Percentiles rank a stretch among this genome's conserved stretches.
Evolutionary conservation across 2,329 filamentous ascomycete species (phyloP).

Genomic region (Cordyceps tenuipes): DNA sequence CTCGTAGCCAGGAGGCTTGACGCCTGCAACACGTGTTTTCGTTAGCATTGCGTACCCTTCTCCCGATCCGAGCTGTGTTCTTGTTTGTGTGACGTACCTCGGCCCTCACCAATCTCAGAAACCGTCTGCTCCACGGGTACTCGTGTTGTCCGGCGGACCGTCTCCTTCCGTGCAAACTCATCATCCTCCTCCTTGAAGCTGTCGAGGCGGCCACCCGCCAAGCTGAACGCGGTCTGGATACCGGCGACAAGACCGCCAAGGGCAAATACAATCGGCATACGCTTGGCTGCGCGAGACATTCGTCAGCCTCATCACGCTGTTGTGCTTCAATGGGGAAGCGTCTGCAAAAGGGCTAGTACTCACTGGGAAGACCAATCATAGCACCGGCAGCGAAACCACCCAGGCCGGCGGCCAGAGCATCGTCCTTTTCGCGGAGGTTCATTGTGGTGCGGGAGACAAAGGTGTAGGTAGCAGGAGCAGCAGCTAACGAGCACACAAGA

Average conservation of each 20-base stretch:
- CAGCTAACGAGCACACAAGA: slow-evolving; percentile 34
- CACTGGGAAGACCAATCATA: slow-evolving; percentile 66
- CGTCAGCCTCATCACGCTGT: background rate
- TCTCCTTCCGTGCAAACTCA: slow-evolving; percentile 70
- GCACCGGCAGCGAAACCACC: slow-evolving; percentile 71
- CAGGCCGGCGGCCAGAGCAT: slow-evolving; percentile 64
- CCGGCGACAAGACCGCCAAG: slow-evolving; percentile 51
- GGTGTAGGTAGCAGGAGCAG: slow-evolving; percentile 60
- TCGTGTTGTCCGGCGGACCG: slow-evolving; percentile 63
- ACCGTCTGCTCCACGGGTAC: slow-evolving; percentile 72
- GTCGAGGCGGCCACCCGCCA: slow-evolving; percentile 54
- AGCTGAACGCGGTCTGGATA: slow-evolving; percentile 56
- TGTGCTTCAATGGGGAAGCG: background rate
- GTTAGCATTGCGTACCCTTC: slow-evolving; percentile 11
- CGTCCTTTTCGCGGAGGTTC: slow-evolving; percentile 80
- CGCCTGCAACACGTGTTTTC: slow-evolving; percentile 44
- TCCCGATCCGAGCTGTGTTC: background rate
- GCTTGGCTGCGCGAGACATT: slow-evolving; percentile 26
- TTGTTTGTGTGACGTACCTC: slow-evolving; percentile 49
- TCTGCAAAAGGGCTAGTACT: slow-evolving; percentile 26
- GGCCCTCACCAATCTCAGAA: slow-evolving; percentile 73
- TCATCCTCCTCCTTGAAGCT: slow-evolving; percentile 48
- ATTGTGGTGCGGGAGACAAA: slow-evolving; percentile 70
- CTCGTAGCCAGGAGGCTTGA: slow-evolving; percentile 72
- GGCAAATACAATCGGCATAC: slow-evolving; percentile 62